Evolutionary conservation across 1,139 yeast genomes (phyloP), one percentile per base, ranked within the genome.

Genomic region (Suhomyces maxii): DNA sequence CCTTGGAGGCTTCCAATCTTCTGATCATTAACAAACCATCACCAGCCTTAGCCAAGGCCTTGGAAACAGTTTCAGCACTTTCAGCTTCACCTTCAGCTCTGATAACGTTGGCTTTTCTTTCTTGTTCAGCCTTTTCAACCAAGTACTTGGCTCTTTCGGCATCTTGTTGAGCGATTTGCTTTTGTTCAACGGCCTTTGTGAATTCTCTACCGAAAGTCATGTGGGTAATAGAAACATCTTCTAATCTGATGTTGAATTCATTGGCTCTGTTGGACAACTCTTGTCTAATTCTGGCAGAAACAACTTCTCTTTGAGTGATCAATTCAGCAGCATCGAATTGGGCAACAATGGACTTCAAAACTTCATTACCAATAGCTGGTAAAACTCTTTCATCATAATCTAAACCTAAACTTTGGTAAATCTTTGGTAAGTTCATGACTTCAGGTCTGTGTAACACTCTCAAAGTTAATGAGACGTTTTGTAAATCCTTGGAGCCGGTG

Each of bases 31-130:
- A 77, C 59, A 95, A 78, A 56, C 99, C 99, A 63, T 95, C 98
- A 65, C 99, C 99, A 32, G 96, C 93, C 73, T 90, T 90, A 44
- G 85, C 83, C 58, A 95, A 80, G 4, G 99, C 98, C 69, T 85
- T 89, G 40, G 97, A 89, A 54, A 95, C 95, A 50, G 86, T 84
- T 53, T 93, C 99, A 7, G 98, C 99, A 47, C 96, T 89, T 69
- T 95, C 99, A 37, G 99, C 99, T 71, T 95, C 99, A 69, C 99
- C 99, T 70, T 95, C 99, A 26, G 99, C 99, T 59, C 98, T 83
- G 55, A 93, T 93, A 59, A 95, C 90, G 46, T 88, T 77, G 5
- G 99, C 99, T 67, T 86, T 91, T 67, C 96, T 83, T 69, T 93
- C 98, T 70, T 95, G 99, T 68, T 93, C 98, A 6, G 99, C 99